phyloP scores from a whole-genome alignment of 2,329 filamentous ascomycete genomes.

The Botryotinia globosa region DNA sequence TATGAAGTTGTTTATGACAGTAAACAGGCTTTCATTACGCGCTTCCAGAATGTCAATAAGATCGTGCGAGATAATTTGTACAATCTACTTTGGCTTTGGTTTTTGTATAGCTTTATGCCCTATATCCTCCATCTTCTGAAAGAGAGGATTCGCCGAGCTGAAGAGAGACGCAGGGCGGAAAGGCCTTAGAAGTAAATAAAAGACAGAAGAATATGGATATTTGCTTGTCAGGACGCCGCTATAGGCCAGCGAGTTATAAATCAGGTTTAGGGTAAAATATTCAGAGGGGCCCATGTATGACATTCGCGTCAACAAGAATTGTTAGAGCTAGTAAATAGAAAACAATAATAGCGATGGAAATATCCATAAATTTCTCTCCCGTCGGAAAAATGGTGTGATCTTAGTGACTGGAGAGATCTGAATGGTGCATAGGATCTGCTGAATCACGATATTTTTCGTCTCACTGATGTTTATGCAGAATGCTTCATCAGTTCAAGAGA shows the following conservation, averaged over 20 bases:
- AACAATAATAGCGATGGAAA: background rate
- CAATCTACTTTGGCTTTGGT: background rate
- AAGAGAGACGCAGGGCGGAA: too few species aligned
- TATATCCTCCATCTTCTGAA: background rate
- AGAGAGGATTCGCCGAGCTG: background rate
- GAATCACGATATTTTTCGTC: accelerated
- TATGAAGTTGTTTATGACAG: background rate
- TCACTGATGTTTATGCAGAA: background rate
- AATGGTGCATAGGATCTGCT: background rate
- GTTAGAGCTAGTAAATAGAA: background rate
- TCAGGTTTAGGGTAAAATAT: accelerated
- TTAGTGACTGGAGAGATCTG: background rate
- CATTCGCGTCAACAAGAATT: background rate
- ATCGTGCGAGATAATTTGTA: background rate
- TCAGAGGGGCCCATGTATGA: background rate
- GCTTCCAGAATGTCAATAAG: background rate
- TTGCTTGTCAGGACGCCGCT: background rate
- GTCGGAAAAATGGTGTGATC: accelerated
- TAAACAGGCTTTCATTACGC: background rate
- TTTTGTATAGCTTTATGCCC: background rate
- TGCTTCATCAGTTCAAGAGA: accelerated
- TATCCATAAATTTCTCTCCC: background rate
- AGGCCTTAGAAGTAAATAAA: background rate
- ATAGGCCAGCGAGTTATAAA: background rate
- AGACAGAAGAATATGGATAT: background rate